Conservation (phyloP, 306 rosid species). For the Arachis hypogaea region DNA sequence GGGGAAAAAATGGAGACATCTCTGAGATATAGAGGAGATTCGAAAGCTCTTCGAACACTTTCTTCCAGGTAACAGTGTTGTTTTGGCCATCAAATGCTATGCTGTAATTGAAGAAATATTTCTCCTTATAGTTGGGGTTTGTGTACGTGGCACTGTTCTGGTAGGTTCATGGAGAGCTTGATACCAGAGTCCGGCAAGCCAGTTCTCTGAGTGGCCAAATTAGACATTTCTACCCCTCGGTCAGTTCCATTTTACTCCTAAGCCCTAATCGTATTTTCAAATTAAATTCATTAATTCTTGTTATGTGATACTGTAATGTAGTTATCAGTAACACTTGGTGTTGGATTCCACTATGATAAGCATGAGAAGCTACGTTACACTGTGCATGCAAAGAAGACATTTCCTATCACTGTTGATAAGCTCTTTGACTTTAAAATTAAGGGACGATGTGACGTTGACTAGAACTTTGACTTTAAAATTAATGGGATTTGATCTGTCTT, state of each 20-base stretch:
- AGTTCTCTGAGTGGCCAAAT: slow-evolving; percentile 52
- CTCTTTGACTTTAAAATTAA: slow-evolving; percentile 63
- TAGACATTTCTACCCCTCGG: slow-evolving; percentile 70
- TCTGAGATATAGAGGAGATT: slow-evolving; percentile 67
- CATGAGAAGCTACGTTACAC: slow-evolving; percentile 58
- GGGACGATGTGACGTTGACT: slow-evolving; percentile 68
- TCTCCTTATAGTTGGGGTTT: too few relatives aligned
- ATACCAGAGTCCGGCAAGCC: slow-evolving; percentile 70
- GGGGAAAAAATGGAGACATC: slow-evolving; percentile 72
- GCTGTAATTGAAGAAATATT: neutral
- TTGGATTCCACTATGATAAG: slow-evolving; percentile 65
- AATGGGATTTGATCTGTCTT: slow-evolving; percentile 6
- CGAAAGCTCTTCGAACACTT: slow-evolving; percentile 72
- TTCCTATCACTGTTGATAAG: slow-evolving; percentile 63
- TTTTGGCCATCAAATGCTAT: neutral
- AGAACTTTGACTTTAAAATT: slow-evolving; percentile 42
- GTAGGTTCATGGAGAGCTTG: slow-evolving; percentile 87
- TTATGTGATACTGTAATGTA: slow-evolving; percentile 36
- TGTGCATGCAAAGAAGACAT: slow-evolving; percentile 70
- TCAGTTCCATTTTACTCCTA: slow-evolving; percentile 33
- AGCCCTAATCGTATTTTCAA: neutral
- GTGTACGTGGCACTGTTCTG: neutral
- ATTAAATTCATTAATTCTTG: neutral
- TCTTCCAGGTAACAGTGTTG: slow-evolving; percentile 54
- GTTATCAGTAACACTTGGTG: slow-evolving; percentile 77